These are phyloP conservation scores for Fusarium liriodendri DNA, from an alignment of 2,329 filamentous ascomycete genomes.

Conservation along the genomic window DNA sequence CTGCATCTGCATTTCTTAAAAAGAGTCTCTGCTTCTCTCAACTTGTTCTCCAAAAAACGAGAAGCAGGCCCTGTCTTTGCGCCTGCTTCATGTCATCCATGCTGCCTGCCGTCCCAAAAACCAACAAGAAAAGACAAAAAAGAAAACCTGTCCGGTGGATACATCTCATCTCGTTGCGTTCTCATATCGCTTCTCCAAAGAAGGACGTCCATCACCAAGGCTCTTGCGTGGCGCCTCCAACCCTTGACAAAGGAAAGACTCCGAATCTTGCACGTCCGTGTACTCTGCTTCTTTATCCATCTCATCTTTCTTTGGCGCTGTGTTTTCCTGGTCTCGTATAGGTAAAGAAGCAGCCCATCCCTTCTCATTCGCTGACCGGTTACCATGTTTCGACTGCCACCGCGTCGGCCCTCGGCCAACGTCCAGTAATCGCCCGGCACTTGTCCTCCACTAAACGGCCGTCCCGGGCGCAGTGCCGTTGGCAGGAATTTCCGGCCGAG, in stretches of 20 bases:
- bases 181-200: constrained; percentile 23
- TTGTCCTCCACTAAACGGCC: constrained; percentile 51
- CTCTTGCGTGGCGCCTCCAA: constrained; percentile 11
- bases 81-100: constrained; percentile 24
- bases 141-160: constrained; percentile 13
- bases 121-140: constrained; percentile 28
- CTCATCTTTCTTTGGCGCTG: constrained; percentile 21
- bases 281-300: constrained; percentile 14
- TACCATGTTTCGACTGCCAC: constrained; percentile 24
- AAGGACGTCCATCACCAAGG: constrained; percentile 6
- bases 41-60: constrained; percentile 35
- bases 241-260: constrained; percentile 34
- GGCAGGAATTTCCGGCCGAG: constrained; percentile 51
- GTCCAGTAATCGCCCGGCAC: constrained; percentile 36
- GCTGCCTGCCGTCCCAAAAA: constrained; percentile 11
- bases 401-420: constrained; percentile 26
- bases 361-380: constrained; percentile 12
- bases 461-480: constrained; percentile 54
- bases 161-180: constrained; percentile 27
- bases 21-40: constrained; percentile 9
- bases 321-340: constrained; percentile 39
- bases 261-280: constrained; percentile 17
- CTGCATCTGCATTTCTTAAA: background rate
- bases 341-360: constrained; percentile 6
- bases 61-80: constrained; percentile 7